Percentiles rank a stretch among this genome's conserved stretches.
Evolutionary conservation across 1,284 basidiomycete genomes (phyloP).

Genomic region (Golubevia sp.): DNA sequence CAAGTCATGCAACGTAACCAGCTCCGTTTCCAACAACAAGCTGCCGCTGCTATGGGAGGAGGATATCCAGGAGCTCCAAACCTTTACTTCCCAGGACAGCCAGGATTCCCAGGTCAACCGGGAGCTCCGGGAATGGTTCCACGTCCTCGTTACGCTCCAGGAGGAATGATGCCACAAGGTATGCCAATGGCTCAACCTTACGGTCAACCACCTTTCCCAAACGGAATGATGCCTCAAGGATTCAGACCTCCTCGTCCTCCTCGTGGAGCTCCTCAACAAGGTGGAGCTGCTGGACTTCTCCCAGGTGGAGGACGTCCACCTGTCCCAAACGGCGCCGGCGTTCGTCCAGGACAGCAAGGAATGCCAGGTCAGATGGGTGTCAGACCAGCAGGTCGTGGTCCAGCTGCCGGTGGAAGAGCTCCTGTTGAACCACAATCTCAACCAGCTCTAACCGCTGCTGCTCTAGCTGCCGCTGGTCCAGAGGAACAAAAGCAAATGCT

Average conservation of each 20-base stretch:
- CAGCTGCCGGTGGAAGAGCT: conserved; percentile 11
- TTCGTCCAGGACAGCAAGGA: conserved; percentile 29
- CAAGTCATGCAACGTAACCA: conserved; percentile 67
- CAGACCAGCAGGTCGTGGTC: conserved; percentile 8
- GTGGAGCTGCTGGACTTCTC: conserved; percentile 1
- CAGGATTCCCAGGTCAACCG: conserved; percentile 55
- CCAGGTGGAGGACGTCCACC: conserved; percentile 33
- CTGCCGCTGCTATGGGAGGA: conserved; percentile 44
- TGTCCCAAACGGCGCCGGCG: conserved; percentile 23
- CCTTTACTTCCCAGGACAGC: conserved; percentile 60
- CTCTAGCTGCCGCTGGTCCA: conserved; percentile 57
- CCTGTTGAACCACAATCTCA: conserved; percentile 23
- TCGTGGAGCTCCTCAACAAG: conserved; percentile 42
- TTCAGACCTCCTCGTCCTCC: conserved; percentile 52
- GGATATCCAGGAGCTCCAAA: conserved; percentile 55
- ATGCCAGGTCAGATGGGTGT: conserved; percentile 32
- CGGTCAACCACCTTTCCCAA: conserved; percentile 53
- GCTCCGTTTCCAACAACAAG: conserved; percentile 60
- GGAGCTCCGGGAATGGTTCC: conserved; percentile 42
- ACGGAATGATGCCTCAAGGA: conserved; percentile 53
- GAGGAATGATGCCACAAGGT: conserved; percentile 60
- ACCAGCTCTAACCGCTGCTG: conserved; percentile 50
- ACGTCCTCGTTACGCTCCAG: conserved; percentile 56
- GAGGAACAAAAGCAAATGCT: conserved; percentile 63
- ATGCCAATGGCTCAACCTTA: conserved; percentile 52